Conservation (phyloP, 768 basidiomycete species). For the Leucocoprinus birnbaumii region DNA sequence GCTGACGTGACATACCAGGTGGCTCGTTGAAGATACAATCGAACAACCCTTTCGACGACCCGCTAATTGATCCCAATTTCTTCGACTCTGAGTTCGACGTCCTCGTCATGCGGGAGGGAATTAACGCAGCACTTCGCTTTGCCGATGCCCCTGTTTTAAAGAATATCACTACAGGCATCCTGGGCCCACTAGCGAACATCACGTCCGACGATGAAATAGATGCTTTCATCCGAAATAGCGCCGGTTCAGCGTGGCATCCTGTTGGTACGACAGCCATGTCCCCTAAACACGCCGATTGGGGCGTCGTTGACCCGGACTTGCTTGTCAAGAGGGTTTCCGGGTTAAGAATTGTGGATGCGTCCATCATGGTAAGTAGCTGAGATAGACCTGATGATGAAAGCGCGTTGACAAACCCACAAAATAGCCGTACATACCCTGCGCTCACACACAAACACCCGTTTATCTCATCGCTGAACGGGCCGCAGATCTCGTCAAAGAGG, state of each 20-base stretch:
- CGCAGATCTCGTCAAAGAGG: neutral
- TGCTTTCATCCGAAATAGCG: slow-evolving; percentile 17
- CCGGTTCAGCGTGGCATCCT: slow-evolving; percentile 22
- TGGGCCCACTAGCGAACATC: slow-evolving; percentile 2
- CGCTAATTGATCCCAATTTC: slow-evolving; percentile 3
- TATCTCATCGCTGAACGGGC: neutral
- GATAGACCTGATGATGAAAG: neutral
- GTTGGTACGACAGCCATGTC: slow-evolving; percentile 32
- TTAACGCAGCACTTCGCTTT: slow-evolving; percentile 18
- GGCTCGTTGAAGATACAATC: slow-evolving; percentile 7
- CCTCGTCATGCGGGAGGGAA: slow-evolving; percentile 17
- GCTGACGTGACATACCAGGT: neutral
- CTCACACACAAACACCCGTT: neutral
- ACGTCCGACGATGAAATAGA: slow-evolving; percentile 7
- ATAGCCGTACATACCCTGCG: neutral
- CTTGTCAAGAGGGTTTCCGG: slow-evolving; percentile 31
- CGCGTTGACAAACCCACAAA: neutral
- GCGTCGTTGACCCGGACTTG: slow-evolving; percentile 36
- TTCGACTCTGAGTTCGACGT: slow-evolving; percentile 13
- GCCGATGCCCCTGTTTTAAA: slow-evolving; percentile 17
- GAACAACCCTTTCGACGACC: slow-evolving; percentile 1
- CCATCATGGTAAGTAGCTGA: slow-evolving; percentile 24
- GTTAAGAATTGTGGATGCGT: slow-evolving; percentile 36
- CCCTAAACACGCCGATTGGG: slow-evolving; percentile 18
- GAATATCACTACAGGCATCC: slow-evolving; percentile 13